Percentiles rank a stretch among this genome's conserved stretches.
Evolutionary conservation across 495 filamentous ascomycete genomes (phyloP).

Genomic region (Tuber aestivum): DNA sequence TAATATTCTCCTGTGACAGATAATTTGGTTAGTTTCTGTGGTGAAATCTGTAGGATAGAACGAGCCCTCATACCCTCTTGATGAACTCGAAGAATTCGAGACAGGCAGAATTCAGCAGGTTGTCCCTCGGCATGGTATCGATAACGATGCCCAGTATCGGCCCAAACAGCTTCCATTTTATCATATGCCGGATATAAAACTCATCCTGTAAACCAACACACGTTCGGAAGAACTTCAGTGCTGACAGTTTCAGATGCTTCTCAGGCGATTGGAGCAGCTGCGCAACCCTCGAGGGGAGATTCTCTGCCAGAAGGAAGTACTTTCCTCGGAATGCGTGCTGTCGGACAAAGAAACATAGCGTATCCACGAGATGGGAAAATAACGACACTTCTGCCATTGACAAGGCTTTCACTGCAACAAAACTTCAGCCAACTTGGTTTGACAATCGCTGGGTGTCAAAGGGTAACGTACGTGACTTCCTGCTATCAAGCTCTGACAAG

Average conservation of each 20-base stretch:
- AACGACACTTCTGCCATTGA: constrained; percentile 77
- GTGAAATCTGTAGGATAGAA: constrained; percentile 3
- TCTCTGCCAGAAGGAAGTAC: constrained; percentile 76
- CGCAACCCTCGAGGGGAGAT: constrained; percentile 70
- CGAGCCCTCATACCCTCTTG: constrained; percentile 48
- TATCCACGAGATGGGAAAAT: constrained; percentile 86
- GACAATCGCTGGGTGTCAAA: constrained; percentile 11
- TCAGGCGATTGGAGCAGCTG: constrained; percentile 79
- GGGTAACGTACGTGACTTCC: constrained; percentile 52
- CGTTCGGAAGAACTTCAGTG: constrained; percentile 90
- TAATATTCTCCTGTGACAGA: constrained; percentile 60
- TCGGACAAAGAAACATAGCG: constrained; percentile 89
- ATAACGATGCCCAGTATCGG: constrained; percentile 83
- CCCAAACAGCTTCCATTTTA: constrained; percentile 74
- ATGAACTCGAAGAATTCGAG: constrained; percentile 92
- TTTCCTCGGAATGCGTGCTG: constrained; percentile 81
- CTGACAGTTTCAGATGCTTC: constrained; percentile 88
- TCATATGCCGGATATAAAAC: constrained; percentile 83
- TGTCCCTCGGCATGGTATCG: constrained; percentile 91
- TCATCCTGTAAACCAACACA: constrained; percentile 83
- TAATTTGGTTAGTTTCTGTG: constrained; percentile 10
- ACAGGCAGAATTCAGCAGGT: constrained; percentile 91
- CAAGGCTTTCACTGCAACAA: constrained; percentile 53
- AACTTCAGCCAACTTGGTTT: constrained; percentile 22
- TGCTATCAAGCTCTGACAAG: constrained; percentile 70